Evolutionary conservation across 2,329 filamentous ascomycete genomes (phyloP), one percentile per base, ranked within the genome.

Genomic region (Aspergillus ibericus): DNA sequence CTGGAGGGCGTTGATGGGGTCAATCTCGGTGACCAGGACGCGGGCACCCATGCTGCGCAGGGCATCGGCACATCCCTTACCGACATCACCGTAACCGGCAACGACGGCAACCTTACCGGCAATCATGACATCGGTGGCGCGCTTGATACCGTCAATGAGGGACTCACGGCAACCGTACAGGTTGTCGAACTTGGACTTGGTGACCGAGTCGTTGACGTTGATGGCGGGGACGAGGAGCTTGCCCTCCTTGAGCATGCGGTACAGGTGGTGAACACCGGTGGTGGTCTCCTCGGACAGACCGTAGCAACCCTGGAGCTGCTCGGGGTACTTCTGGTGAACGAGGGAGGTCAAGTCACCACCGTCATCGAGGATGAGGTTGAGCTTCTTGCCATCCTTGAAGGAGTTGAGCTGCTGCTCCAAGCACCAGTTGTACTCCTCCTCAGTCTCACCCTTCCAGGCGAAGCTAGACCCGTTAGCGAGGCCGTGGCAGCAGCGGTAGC

Each of bases 171-270:
- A 98, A 77, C 95, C 93, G 87, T 98, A 99, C 68, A 98, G 84
- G 89, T 99, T 99, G 88, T 98, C 95, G 80, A 99, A 99, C 88
- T 99, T 99, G 83, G 92, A 96, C 89, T 98, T 99, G 81, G 95
- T 99, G 77, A 99, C 93, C 60, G 90, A 93, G 88, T 99, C 93
- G 85, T 99, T 98, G 86, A 99, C 93, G 82, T 99, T 99, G 88
- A 98, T 92, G 81, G 93, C 86, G 69, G 95, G 95, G 68, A 96
- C 91, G 64, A 96, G 89, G 67, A 98, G 92, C 80, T 87, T 85
- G 78, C 86, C 86, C 71, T 91, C 88, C 87, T 95, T 97, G 79
- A 98, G 83, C 93, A 97, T 97, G 77, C 88, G 87, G 90, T 98
- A 99, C 63, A 99, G 87, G 85, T 98, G 93, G 90, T 98, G 95